Evolutionary conservation across 2,329 filamentous ascomycete species (phyloP).

Genomic region (Colletotrichum zoysiae): DNA sequence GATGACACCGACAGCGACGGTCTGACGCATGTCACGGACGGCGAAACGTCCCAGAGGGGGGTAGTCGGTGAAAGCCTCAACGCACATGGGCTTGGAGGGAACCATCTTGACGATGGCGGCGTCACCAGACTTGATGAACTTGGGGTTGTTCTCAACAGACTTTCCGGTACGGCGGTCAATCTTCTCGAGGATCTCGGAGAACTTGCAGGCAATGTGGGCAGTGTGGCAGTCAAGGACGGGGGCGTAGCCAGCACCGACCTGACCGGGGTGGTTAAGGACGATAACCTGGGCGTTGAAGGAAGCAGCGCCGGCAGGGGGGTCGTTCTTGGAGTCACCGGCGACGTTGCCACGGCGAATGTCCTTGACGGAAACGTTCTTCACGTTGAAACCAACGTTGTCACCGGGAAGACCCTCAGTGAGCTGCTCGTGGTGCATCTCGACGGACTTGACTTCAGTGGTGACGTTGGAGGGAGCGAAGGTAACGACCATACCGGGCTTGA

Average conservation of each 20-base stretch:
- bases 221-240: slow-evolving; percentile 99
- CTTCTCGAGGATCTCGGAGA: slow-evolving; percentile 99
- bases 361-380: slow-evolving; percentile 99
- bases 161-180: slow-evolving; percentile 99
- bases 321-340: slow-evolving; percentile 99
- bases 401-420: slow-evolving; percentile 93
- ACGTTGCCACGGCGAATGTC: slow-evolving; percentile 99
- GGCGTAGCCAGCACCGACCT: slow-evolving; percentile 99
- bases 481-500: slow-evolving; percentile 93
- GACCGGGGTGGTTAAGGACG: slow-evolving; percentile 99
- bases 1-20: slow-evolving; percentile 94
- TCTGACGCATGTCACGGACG: slow-evolving; percentile 97
- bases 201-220: slow-evolving; percentile 99
- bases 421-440: slow-evolving; percentile 99
- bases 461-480: slow-evolving; percentile 99
- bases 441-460: slow-evolving; percentile 99
- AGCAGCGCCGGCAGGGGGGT: slow-evolving; percentile 88
- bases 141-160: slow-evolving; percentile 89
- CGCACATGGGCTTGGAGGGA: slow-evolving; percentile 99
- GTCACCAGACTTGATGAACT: slow-evolving; percentile 99
- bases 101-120: slow-evolving; percentile 99
- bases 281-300: slow-evolving; percentile 99
- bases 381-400: slow-evolving; percentile 99
- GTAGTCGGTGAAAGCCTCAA: slow-evolving; percentile 99
- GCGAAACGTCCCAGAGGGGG: slow-evolving; percentile 99